These are phyloP conservation scores for Aspergillus coremiiformis DNA, from an alignment of 495 filamentous ascomycete species.

Conservation along the genomic window DNA sequence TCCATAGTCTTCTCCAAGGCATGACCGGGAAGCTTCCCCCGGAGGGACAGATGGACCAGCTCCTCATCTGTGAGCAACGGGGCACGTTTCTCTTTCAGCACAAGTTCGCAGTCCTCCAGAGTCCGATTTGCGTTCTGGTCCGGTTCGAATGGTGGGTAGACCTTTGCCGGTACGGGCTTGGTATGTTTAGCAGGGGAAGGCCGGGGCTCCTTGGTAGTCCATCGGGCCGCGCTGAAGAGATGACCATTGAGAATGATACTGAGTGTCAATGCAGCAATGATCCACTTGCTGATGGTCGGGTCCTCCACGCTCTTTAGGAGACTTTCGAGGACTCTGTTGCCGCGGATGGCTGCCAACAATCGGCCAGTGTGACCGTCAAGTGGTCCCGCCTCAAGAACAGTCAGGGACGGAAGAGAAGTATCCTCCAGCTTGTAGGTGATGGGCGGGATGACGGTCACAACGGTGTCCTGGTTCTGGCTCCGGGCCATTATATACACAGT, in stretches of 20 bases:
- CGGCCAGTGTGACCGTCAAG: slow-evolving; percentile 53
- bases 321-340: slow-evolving; percentile 69
- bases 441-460: slow-evolving; percentile 80
- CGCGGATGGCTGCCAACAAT: slow-evolving; percentile 65
- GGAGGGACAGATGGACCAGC: slow-evolving; percentile 68
- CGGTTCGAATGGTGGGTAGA: slow-evolving; percentile 33
- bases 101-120: slow-evolving; percentile 56
- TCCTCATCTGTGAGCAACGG: slow-evolving; percentile 77
- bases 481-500: slow-evolving; percentile 63
- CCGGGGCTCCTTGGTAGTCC: slow-evolving; percentile 85
- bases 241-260: slow-evolving; percentile 94
- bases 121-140: slow-evolving; percentile 27
- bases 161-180: slow-evolving; percentile 22
- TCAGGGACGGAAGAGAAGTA: slow-evolving; percentile 68
- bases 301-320: slow-evolving; percentile 91
- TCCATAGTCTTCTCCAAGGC: slow-evolving; percentile 73
- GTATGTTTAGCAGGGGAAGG: slow-evolving; percentile 23
- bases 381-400: slow-evolving; percentile 34
- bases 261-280: slow-evolving; percentile 81
- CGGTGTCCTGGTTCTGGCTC: slow-evolving; percentile 53
- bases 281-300: slow-evolving; percentile 95
- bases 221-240: slow-evolving; percentile 92
- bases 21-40: slow-evolving; percentile 88
- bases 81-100: slow-evolving; percentile 72
- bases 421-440: slow-evolving; percentile 93